phyloP scores from a whole-genome alignment of 2,329 filamentous ascomycete genomes.

The Didymella pomorum region DNA sequence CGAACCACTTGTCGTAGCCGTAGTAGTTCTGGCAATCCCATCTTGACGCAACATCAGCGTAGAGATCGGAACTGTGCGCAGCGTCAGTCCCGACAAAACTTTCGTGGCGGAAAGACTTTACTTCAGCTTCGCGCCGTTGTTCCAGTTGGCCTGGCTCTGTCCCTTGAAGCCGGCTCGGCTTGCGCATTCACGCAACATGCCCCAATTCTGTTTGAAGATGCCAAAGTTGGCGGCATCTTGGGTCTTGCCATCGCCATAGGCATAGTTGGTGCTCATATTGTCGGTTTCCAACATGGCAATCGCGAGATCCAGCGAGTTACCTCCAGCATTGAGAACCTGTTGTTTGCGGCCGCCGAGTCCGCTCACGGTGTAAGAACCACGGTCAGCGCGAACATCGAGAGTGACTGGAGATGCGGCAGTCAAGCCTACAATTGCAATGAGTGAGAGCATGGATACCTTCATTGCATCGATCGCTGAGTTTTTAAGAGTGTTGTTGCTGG shows the following conservation, averaged over 20 bases:
- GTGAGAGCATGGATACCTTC: not conserved
- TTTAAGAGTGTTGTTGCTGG: not conserved
- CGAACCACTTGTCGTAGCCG: slow-evolving; percentile 8
- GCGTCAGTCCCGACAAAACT: not conserved
- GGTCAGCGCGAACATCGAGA: not conserved
- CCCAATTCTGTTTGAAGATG: slow-evolving; percentile 8
- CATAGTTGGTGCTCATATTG: not conserved
- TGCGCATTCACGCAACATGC: not conserved
- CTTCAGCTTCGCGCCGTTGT: not conserved
- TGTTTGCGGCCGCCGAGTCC: not conserved
- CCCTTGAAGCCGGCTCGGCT: not conserved
- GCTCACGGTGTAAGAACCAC: not conserved
- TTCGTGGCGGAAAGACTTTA: not conserved
- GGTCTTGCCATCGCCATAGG: slow-evolving; percentile 3
- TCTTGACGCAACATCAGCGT: not conserved
- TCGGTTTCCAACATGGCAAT: not conserved
- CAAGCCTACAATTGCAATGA: not conserved
- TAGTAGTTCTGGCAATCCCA: not conserved
- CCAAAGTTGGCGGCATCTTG: slow-evolving; percentile 7
- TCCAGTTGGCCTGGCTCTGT: not conserved
- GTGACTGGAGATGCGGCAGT: not conserved
- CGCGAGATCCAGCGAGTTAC: not conserved
- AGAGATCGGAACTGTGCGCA: not conserved
- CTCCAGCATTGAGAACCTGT: not conserved
- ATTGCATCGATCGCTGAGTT: not conserved